Evolutionary conservation across 2,329 filamentous ascomycete genomes (phyloP), one percentile per base, ranked within the genome.

Genomic region (Trichoderma lentiforme): DNA sequence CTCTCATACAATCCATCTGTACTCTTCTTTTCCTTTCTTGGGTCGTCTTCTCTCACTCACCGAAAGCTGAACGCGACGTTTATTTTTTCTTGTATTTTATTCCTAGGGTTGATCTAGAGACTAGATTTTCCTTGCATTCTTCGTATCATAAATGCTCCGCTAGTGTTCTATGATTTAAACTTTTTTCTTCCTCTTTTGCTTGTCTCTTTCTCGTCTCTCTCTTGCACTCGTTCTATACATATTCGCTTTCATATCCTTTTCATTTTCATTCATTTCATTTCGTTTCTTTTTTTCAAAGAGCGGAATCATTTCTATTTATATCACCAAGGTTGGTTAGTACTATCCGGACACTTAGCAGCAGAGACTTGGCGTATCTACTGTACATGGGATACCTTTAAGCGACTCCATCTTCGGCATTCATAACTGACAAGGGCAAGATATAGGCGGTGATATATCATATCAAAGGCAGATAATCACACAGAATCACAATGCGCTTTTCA

Each of bases 401-500:
- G 53, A 69, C 57, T 30, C 21, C 53, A 43, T 43, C 56, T 30
- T 36, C 39, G n/a, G n/a, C n/a, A 28, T 53, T 2, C 57, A 53
- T 15, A 63, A 56, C 56, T 60, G 21, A 70, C 57, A 36, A 39
- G 67, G 58, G 36, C 18, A 21, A 63, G 9, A 30, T 39, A 24
- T 11, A 11, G 30, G 47, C 3, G 18, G 34, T n/a, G 47, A 14
- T 18, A 62, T 18, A 70, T 39, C 32, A 61, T 14, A 69, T 43
- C 34, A 36, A 39, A 57, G 3, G 1, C 26, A 21, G n/a, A 34
- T 32, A 21, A 21, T 4, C 2, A 6, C 21, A 34, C 18, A 34
- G 3, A 4, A 21, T 7, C 57, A 34, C n/a, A 73, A 74, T 80
- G 73, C 70, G 77, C 53, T 65, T 74, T 51, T 76, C 77, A 57